Evolutionary conservation across 768 basidiomycete genomes (phyloP).

Genomic region (Exidia glandulosa): DNA sequence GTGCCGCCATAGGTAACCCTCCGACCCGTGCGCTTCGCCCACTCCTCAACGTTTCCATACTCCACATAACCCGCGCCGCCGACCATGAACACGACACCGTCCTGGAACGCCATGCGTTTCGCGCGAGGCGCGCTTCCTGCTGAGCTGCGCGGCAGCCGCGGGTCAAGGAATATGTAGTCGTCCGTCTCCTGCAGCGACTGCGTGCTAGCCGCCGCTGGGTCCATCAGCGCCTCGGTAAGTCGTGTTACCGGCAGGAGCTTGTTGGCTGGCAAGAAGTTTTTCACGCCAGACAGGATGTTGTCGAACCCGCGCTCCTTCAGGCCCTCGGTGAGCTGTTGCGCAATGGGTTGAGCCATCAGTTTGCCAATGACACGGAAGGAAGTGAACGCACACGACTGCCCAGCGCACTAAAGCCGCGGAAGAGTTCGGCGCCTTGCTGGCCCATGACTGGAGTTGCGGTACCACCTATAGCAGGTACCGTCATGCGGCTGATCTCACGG

Average conservation of each 20-base stretch:
- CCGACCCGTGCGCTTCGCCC: constrained; percentile 75
- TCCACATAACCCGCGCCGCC: constrained; percentile 97
- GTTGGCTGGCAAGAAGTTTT: constrained; percentile 92
- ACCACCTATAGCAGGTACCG: constrained; percentile 50
- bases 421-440: constrained; percentile 74
- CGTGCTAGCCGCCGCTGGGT: constrained; percentile 86
- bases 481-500: constrained; percentile 89
- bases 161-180: constrained; percentile 90
- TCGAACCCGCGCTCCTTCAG: constrained; percentile 94
- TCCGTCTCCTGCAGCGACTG: constrained; percentile 94
- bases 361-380: neutral
- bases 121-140: constrained; percentile 27
- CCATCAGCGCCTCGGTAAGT: constrained; percentile 93
- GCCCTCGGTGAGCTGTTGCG: constrained; percentile 73
- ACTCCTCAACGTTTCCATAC: constrained; percentile 92
- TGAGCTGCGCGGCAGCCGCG: constrained; percentile 58
- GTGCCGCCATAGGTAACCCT: constrained; percentile 90
- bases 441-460: constrained; percentile 56
- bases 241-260: constrained; percentile 89
- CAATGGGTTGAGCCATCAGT: neutral
- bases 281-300: constrained; percentile 93
- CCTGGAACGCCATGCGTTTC: constrained; percentile 68
- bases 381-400: constrained; percentile 58
- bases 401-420: constrained; percentile 87
- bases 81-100: constrained; percentile 87